Base-by-base conservation (phyloP, 2,329 filamentous ascomycete species). In the Bipolaris victoriae region DNA sequence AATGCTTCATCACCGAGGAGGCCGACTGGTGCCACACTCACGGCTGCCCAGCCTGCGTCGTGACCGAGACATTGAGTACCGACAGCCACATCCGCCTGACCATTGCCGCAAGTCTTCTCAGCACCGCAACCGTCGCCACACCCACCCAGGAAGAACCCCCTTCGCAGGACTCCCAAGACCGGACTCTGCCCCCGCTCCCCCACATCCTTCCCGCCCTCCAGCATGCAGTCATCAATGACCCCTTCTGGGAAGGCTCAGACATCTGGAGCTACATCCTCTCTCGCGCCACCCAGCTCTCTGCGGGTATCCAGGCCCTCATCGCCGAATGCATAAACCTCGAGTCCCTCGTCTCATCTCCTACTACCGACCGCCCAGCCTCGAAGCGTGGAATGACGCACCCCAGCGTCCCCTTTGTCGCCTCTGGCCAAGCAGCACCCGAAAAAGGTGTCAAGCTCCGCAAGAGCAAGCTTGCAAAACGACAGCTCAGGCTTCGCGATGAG, bases 1-100 rank as follows among this genome's bases (percentile, higher is more conserved):
- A 86, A 60, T 86, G 83, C 71, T 85, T 86, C 57, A 70, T 87
- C 20, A 77, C 76, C 10, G 83, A 85, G 49, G 83, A 84, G 61
- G 80, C 82, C 57, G 82, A 86, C 60, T 87, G 84, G 83, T 85
- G 83, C 64, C 75, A 80, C 55, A 84, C 83, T 1, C 73, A 79
- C 24, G 83, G 84, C 24, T 87, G 85, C 69, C 84, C 84, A 70
- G 80, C 78, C 5, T 83, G 81, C 68, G 70, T 80, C 5, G 78
- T 79, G 4, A 70, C 75, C 3, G 73, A 77, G 31, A 77, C 78
- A 0, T 66, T 82, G 24, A 78, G 78, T 63, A 81, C 79, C 5
- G 80, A 82, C 63, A 80, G 78, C 45, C 78, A 80, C 29, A 76
- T 83, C 52, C 75, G 80, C 47, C 66, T 82, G 22, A 77, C 79